phyloP scores from a whole-genome alignment of 352 stramenopile species.

The Phytopythium aichiense region DNA sequence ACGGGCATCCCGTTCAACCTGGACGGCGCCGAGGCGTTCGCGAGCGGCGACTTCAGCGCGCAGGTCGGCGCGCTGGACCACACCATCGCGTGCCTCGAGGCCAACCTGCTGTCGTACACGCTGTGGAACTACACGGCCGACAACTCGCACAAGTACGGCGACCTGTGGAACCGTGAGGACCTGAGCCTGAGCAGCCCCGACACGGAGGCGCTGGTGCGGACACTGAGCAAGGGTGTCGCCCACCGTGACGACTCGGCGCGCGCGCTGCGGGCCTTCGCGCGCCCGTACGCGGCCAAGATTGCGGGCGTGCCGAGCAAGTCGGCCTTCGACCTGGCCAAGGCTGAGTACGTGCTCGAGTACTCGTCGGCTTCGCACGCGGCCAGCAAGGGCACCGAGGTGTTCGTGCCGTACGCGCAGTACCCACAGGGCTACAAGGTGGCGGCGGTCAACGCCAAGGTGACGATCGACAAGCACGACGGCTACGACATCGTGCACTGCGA shows the following conservation, averaged over 20 bases:
- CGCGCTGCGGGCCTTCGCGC: slow-evolving; percentile 56
- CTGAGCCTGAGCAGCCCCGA: slow-evolving; percentile 70
- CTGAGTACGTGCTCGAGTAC: slow-evolving; percentile 62
- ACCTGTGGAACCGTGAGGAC: slow-evolving; percentile 87
- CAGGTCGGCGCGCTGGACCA: slow-evolving; percentile 59
- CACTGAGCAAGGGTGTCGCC: slow-evolving; percentile 18
- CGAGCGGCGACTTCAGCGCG: slow-evolving; percentile 35
- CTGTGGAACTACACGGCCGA: slow-evolving; percentile 88
- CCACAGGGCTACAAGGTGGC: slow-evolving; percentile 47
- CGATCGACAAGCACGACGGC: slow-evolving; percentile 37
- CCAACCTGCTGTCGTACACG: slow-evolving; percentile 74
- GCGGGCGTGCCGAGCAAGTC: slow-evolving; percentile 56
- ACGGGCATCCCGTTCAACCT: slow-evolving; percentile 73
- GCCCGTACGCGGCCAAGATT: slow-evolving; percentile 66
- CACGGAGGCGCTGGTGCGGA: slow-evolving; percentile 1
- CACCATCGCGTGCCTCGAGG: slow-evolving; percentile 61
- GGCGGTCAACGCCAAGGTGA: slow-evolving; percentile 25
- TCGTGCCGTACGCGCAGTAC: slow-evolving; percentile 77
- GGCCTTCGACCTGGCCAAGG: slow-evolving; percentile 40
- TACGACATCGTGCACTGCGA: slow-evolving; percentile 45
- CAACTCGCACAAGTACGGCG: slow-evolving; percentile 73
- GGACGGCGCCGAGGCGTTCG: slow-evolving; percentile 36
- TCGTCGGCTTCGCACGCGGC: slow-evolving; percentile 24
- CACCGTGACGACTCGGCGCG: slow-evolving; percentile 38
- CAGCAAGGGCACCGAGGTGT: slow-evolving; percentile 47